These are phyloP conservation scores for Leptodermis oblonga DNA, from an alignment of 257 asterid species.

Conservation along the genomic window DNA sequence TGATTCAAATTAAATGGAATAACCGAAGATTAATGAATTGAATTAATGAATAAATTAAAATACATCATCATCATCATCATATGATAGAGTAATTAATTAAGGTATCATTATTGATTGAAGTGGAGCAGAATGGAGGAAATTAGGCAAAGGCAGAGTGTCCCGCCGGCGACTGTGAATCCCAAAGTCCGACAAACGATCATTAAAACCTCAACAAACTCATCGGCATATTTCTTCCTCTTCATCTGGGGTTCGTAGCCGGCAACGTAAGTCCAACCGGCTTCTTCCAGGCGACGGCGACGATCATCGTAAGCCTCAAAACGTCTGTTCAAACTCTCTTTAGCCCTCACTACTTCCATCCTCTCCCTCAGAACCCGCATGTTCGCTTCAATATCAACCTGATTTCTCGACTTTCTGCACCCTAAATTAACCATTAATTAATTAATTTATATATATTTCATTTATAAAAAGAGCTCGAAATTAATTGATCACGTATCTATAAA, in stretches of 20 bases:
- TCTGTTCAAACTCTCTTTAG: conserved; percentile 40
- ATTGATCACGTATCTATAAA: no score
- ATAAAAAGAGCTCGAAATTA: no score
- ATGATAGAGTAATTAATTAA: no score
- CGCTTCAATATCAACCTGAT: conserved; percentile 41
- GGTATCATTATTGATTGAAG: conserved; percentile 20
- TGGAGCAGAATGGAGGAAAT: conserved; percentile 42
- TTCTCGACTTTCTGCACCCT: conserved; percentile 32
- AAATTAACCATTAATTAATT: no score
- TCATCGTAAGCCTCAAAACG: conserved; percentile 14
- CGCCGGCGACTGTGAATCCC: conserved; percentile 38
- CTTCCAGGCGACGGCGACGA: conserved; percentile 34
- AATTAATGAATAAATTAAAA: not conserved
- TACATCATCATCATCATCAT: not conserved
- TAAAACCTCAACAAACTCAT: conserved; percentile 23
- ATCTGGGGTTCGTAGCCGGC: conserved; percentile 5
- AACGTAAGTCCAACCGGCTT: not conserved
- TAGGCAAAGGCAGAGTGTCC: conserved; percentile 39
- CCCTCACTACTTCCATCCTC: conserved; percentile 43
- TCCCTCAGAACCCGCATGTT: conserved; percentile 34
- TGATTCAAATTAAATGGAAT: not conserved
- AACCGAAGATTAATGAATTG: not conserved
- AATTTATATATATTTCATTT: no score
- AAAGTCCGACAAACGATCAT: conserved; percentile 30
- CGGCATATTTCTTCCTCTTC: not conserved